These are phyloP conservation scores for Steccherinum ochraceum DNA, from an alignment of 768 basidiomycete species.

Conservation along the genomic window DNA sequence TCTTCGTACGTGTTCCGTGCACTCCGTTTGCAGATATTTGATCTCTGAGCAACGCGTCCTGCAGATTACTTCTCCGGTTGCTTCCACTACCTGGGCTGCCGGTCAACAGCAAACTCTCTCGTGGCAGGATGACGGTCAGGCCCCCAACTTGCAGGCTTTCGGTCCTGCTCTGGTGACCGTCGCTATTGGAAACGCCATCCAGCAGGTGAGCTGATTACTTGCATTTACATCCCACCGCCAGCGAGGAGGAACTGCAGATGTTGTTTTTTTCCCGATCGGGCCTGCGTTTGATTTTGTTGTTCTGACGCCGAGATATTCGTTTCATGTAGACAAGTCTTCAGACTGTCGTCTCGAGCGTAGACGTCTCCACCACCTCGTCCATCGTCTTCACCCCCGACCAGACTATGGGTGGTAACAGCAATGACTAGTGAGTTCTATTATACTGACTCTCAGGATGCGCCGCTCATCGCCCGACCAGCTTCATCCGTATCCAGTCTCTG, in stretches of 20 bases:
- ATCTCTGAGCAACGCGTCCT: not conserved
- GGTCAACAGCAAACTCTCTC: slow-evolving; percentile 43
- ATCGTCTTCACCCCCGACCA: slow-evolving; percentile 21
- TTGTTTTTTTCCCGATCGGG: not conserved
- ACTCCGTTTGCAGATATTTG: slow-evolving; percentile 1
- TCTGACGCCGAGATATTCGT: slow-evolving; percentile 9
- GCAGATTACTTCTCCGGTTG: slow-evolving; percentile 55
- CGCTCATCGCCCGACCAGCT: too few relatives aligned
- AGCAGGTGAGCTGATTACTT: slow-evolving; percentile 42
- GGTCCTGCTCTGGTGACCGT: slow-evolving; percentile 49
- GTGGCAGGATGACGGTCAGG: slow-evolving; percentile 52
- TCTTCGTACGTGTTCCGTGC: slow-evolving; percentile 42
- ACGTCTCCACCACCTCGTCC: slow-evolving; percentile 44
- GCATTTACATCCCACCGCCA: not conserved
- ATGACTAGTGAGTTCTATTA: slow-evolving; percentile 4
- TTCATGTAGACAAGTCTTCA: slow-evolving; percentile 54
- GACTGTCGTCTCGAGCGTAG: slow-evolving; percentile 35
- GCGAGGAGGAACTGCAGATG: not conserved
- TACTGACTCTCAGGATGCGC: not conserved
- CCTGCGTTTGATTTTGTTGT: not conserved
- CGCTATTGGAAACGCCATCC: slow-evolving; percentile 52
- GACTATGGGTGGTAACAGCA: slow-evolving; percentile 5
- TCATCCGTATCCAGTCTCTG: slow-evolving; percentile 70
- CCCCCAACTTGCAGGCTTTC: slow-evolving; percentile 45
- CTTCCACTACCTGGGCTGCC: slow-evolving; percentile 37